Conservation (phyloP, 148 eudicot species). For the Linanthus parryae region DNA sequence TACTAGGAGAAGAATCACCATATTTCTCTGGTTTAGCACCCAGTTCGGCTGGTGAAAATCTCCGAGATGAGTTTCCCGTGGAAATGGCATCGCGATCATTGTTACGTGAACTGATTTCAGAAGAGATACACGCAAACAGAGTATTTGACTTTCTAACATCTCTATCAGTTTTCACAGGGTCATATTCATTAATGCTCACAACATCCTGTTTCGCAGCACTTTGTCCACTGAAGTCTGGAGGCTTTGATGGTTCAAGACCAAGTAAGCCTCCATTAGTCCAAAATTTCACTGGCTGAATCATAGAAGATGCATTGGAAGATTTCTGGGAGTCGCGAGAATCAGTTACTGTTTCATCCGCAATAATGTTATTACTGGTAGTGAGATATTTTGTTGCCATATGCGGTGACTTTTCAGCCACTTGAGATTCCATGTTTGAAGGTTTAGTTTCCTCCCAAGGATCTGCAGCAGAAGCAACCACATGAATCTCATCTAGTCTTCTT, state of each 20-base stretch:
- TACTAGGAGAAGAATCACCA: conserved; percentile 16
- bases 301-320: conserved; percentile 28
- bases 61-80: conserved; percentile 23
- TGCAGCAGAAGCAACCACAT: conserved; percentile 12
- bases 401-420: conserved; percentile 4
- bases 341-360: conserved; percentile 13
- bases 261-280: conserved; percentile 91
- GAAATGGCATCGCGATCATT: conserved; percentile 22
- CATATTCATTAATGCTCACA: conserved; percentile 8
- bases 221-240: conserved; percentile 47
- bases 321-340: conserved; percentile 31
- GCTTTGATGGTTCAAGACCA: conserved; percentile 92
- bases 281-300: conserved; percentile 31
- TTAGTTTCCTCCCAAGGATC: conserved; percentile 11
- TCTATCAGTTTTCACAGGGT: conserved; percentile 4
- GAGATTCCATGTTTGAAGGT: conserved; percentile 21
- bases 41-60: conserved; percentile 25
- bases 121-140: conserved; percentile 19
- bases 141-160: conserved; percentile 20
- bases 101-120: conserved; percentile 12
- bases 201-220: conserved; percentile 22
- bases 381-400: conserved; percentile 9
- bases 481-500: conserved; percentile 14
- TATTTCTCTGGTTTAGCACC: conserved; percentile 22
- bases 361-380: conserved; percentile 10